Evolutionary conservation across 2,329 filamentous ascomycete species (phyloP), one percentile per base, ranked within the genome.

Genomic region (Xylariaceae sp.): DNA sequence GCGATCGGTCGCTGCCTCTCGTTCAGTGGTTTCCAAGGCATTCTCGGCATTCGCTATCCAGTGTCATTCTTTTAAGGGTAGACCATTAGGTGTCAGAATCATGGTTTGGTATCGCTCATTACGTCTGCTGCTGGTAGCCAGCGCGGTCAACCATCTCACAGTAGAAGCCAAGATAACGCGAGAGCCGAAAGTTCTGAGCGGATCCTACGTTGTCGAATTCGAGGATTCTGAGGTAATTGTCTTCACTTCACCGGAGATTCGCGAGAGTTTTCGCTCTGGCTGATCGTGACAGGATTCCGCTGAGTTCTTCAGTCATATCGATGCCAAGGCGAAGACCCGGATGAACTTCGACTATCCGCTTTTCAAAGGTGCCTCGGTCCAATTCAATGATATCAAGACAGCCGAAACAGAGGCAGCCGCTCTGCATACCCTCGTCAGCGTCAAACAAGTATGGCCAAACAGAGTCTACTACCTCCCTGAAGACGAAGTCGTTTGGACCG

Each of bases 361-460:
- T 15, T 79, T 79, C 66, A 74, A 71, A 51, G 75, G 74, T 39
- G 68, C 67, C 2, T 78, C 76, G 2, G 69, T 79, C 44, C 67
- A 74, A 51, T 68, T 79, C 54, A 62, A 71, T 39, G 65, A 78
- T 42, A 37, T 65, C 34, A 57, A 65, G n/a, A 66, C 63, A 19
- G 67, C 72, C 22, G 65, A 71, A 18, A 59, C 67, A 24, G 60
- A 67, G 41, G 67, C 67, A 1, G 54, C 57, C 9, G 60, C 66
- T 49, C 61, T 78, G 42, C 62, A 63, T 1, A 51, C 55, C 4
- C 55, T 74, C 39, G 60, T 69, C 1, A 65, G 62, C 32, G 66
- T 79, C 51, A 75, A 72, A 63, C 58, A 62, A 17, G 60, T 75
- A 19, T 78, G 68, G 65, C 73, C 71, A 0, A 69, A 78, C 19